Conservation (phyloP, 2,329 filamentous ascomycete genomes). For the Fusarium nygamai region DNA sequence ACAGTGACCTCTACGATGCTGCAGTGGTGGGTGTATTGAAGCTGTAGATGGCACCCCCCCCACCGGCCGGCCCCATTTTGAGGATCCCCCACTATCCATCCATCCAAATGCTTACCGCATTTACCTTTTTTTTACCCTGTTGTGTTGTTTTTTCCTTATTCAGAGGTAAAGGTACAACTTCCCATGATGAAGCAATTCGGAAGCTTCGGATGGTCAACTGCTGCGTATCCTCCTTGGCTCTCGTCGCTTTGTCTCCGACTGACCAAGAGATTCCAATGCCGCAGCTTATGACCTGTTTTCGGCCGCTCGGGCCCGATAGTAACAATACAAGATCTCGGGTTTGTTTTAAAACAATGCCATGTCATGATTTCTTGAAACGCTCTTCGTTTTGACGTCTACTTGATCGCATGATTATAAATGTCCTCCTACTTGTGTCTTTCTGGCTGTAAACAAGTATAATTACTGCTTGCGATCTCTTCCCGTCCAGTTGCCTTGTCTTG, state of each 20-base stretch:
- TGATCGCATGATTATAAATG: conserved; percentile 13
- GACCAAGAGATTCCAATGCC: not conserved
- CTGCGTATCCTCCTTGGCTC: conserved; percentile 13
- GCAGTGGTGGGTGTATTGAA: not conserved
- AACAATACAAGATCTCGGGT: not conserved
- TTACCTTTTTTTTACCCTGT: not conserved
- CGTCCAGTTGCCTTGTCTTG: not conserved
- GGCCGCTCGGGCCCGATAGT: not conserved
- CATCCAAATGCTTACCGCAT: conserved; percentile 24
- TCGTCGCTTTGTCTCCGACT: conserved; percentile 2
- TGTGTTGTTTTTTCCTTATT: not conserved
- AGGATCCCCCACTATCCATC: conserved; percentile 15
- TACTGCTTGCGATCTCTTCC: not conserved
- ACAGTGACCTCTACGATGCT: not conserved
- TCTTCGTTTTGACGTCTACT: not conserved
- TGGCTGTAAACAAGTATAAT: not conserved
- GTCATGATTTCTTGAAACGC: conserved; percentile 28
- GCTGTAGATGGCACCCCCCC: not conserved
- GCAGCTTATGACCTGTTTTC: not conserved
- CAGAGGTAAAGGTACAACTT: not conserved
- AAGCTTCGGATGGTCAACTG: conserved; percentile 35
- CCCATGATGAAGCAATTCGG: conserved; percentile 43
- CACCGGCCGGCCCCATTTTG: conserved; percentile 30
- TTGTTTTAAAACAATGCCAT: conserved; percentile 23
- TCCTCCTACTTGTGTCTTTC: not conserved